Percentiles rank a stretch among this genome's conserved stretches.
Conservation (phyloP, 495 filamentous ascomycete species). For the Neurospora sp. region DNA sequence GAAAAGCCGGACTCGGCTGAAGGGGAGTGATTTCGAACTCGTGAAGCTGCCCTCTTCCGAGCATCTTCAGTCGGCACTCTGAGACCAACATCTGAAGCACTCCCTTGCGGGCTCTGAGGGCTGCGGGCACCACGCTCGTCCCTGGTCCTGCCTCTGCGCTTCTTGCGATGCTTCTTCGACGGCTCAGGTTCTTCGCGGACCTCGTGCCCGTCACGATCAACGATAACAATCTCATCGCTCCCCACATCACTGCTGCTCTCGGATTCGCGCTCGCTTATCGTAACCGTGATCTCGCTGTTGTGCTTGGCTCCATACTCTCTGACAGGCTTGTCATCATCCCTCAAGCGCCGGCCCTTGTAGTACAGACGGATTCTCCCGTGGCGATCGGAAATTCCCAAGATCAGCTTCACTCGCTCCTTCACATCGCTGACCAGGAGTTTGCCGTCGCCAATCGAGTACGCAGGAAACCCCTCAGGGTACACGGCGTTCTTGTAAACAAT, state of each 20-base stretch:
- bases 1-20: slow-evolving; percentile 10
- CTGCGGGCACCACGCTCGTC: slow-evolving; percentile 10
- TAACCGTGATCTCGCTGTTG: slow-evolving; percentile 56
- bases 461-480: slow-evolving; percentile 71
- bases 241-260: slow-evolving; percentile 40
- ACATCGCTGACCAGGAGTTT: slow-evolving; percentile 59
- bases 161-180: slow-evolving; percentile 14
- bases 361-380: slow-evolving; percentile 55
- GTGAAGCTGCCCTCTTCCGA: slow-evolving; percentile 13
- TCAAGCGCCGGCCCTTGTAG: slow-evolving; percentile 73
- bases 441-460: slow-evolving; percentile 74
- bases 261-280: slow-evolving; percentile 41
- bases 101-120: slow-evolving; percentile 25
- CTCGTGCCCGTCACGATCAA: slow-evolving; percentile 14
- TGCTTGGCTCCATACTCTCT: slow-evolving; percentile 70
- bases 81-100: slow-evolving; percentile 24
- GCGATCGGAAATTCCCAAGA: slow-evolving; percentile 51
- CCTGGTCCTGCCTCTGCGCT: slow-evolving; percentile 12
- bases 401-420: slow-evolving; percentile 50
- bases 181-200: slow-evolving; percentile 1
- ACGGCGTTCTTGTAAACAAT: slow-evolving; percentile 59
- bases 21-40: slow-evolving; percentile 21
- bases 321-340: slow-evolving; percentile 53
- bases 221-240: slow-evolving; percentile 37
- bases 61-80: slow-evolving; percentile 14